Conservation (phyloP, 2,329 filamentous ascomycete species). For the Colletotrichum lupini region DNA sequence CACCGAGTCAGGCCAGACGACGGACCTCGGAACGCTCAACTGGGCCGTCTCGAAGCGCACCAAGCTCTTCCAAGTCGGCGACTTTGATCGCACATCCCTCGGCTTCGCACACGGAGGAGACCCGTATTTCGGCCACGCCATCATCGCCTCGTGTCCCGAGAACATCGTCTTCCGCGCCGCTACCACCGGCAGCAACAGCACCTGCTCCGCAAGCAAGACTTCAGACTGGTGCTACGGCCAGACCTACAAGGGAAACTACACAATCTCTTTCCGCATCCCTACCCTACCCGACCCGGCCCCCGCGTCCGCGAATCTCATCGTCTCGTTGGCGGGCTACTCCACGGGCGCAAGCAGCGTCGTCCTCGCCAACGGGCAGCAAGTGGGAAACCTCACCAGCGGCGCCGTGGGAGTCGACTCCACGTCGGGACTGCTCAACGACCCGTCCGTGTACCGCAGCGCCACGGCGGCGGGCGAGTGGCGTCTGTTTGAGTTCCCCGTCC, state of each 20-base stretch:
- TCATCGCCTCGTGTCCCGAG: conserved; percentile 55
- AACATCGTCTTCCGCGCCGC: conserved; percentile 55
- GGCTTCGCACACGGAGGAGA: conserved; percentile 27
- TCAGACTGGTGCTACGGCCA: conserved; percentile 63
- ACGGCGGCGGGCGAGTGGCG: conserved; percentile 60
- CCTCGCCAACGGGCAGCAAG: conserved; percentile 50
- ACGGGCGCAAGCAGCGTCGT: conserved; percentile 52
- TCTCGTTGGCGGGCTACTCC: conserved; percentile 57
- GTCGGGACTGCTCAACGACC: conserved; percentile 51
- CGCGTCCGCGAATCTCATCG: conserved; percentile 50
- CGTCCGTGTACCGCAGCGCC: conserved; percentile 58
- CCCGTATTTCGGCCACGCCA: conserved; percentile 54
- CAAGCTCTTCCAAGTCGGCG: conserved; percentile 54
- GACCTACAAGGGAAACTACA: conserved; percentile 50
- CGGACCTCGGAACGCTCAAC: conserved; percentile 49
- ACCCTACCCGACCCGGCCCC: conserved; percentile 9
- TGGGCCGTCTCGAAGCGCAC: conserved; percentile 53
- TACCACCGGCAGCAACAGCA: not conserved
- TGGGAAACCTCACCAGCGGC: conserved; percentile 54
- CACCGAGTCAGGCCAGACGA: conserved; percentile 42
- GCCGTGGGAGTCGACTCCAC: conserved; percentile 25
- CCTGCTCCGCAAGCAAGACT: conserved; percentile 39
- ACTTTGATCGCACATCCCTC: conserved; percentile 31
- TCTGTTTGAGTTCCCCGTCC: conserved; percentile 51
- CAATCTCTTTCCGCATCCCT: conserved; percentile 43